These are phyloP conservation scores for Suillus subaureus DNA, from an alignment of 768 basidiomycete species.

Conservation along the genomic window DNA sequence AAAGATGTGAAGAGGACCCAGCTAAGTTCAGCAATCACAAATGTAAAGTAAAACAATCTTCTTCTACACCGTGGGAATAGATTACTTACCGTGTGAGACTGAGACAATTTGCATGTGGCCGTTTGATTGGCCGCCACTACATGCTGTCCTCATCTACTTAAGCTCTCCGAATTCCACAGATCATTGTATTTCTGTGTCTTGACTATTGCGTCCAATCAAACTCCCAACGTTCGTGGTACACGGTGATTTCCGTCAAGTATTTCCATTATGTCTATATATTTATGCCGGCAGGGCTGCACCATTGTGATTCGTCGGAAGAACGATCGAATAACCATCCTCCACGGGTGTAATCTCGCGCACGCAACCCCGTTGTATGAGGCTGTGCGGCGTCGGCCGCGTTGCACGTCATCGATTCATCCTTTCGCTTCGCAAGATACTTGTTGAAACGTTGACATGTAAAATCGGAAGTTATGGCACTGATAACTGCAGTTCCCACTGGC, in stretches of 20 bases:
- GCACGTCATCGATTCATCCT: background rate
- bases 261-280: background rate
- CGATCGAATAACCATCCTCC: background rate
- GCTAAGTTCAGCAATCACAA: constrained; percentile 15
- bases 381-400: background rate
- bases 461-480: background rate
- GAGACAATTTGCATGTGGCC: background rate
- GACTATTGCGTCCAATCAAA: background rate
- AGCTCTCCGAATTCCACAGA: background rate
- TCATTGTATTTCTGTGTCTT: background rate
- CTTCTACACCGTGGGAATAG: constrained; percentile 4
- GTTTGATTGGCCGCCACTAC: background rate
- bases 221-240: background rate
- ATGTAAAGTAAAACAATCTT: constrained; percentile 12
- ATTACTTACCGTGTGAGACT: constrained; percentile 1
- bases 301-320: background rate
- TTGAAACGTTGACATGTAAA: background rate
- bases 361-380: background rate
- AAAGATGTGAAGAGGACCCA: constrained; percentile 17
- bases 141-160: background rate
- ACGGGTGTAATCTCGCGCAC: background rate
- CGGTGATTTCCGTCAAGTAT: constrained; percentile 1
- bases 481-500: background rate
- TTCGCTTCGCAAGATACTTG: background rate
- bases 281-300: background rate